Conservation (phyloP, 2,329 filamentous ascomycete species). For the Calonectria hongkongensis region DNA sequence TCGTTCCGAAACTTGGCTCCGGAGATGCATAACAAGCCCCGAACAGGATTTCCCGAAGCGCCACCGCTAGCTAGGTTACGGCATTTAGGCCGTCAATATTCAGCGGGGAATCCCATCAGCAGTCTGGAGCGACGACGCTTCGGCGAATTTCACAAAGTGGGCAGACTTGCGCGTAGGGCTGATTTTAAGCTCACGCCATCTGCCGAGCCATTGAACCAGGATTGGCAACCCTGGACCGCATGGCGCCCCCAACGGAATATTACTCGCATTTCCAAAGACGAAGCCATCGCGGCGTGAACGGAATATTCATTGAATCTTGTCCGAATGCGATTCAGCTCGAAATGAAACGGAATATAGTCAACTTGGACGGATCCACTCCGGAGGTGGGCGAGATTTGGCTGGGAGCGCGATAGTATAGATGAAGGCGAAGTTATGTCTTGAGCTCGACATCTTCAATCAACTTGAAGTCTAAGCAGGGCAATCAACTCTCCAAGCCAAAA, state of each 20-base stretch:
- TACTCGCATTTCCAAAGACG: background rate
- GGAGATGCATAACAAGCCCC: constrained; percentile 9
- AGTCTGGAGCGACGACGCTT: background rate
- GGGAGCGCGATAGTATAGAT: constrained; percentile 18
- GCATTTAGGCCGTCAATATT: background rate
- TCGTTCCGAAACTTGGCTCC: background rate
- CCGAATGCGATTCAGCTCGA: background rate
- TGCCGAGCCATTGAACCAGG: background rate
- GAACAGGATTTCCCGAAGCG: constrained; percentile 34
- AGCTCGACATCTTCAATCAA: constrained; percentile 26
- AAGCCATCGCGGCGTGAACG: background rate
- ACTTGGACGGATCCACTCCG: background rate
- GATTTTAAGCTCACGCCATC: constrained; percentile 20
- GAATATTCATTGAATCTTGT: constrained; percentile 5
- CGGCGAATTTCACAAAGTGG: constrained; percentile 18
- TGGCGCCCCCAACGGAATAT: constrained; percentile 19
- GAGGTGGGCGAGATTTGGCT: background rate
- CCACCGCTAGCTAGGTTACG: background rate
- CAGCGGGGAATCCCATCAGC: constrained; percentile 31
- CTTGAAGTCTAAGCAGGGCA: constrained; percentile 29
- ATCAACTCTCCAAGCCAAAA: constrained; percentile 25
- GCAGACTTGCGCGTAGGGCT: constrained; percentile 15
- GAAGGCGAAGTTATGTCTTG: background rate
- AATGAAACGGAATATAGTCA: background rate
- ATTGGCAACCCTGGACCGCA: no score